phyloP scores from a whole-genome alignment of 176 grass and related monocot genomes.

The Oryza longistaminata region DNA sequence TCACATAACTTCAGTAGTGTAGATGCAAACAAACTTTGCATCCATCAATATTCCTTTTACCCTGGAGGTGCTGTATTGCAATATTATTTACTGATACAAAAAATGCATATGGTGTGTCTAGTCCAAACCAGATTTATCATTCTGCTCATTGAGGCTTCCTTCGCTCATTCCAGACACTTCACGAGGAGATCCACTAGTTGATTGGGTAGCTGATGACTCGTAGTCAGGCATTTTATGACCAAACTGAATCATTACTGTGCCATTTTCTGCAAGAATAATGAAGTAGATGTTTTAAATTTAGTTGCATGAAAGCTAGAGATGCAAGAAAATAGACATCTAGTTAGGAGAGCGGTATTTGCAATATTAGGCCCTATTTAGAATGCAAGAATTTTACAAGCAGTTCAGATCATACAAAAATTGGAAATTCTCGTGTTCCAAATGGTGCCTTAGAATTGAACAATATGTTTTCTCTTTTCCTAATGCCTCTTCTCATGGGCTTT shows the following conservation, averaged over 20 bases:
- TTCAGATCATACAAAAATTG: neutral
- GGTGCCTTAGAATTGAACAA: constrained; percentile 16
- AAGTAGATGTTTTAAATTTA: neutral
- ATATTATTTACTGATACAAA: constrained; percentile 15
- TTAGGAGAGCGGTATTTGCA: neutral
- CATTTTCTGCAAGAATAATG: constrained; percentile 49
- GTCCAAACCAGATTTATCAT: constrained; percentile 56
- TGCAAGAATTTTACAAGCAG: neutral
- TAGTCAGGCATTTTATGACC: constrained; percentile 61
- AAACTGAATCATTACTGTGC: constrained; percentile 54
- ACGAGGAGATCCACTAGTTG: constrained; percentile 61
- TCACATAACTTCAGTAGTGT: neutral
- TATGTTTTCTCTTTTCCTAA: constrained; percentile 40
- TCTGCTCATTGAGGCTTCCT: constrained; percentile 53
- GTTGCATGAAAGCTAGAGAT: neutral
- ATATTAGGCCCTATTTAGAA: neutral
- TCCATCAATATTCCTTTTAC: neutral
- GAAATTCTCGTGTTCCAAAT: neutral
- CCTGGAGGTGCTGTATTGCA: constrained; percentile 10
- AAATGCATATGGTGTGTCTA: neutral
- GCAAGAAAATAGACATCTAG: neutral
- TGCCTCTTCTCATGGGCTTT: constrained; percentile 39
- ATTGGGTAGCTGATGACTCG: constrained; percentile 59
- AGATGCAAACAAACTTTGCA: constrained; percentile 12
- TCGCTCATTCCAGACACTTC: constrained; percentile 74